Conservation (phyloP, 192 early-diverging fungal genomes). For the Coemansia sp. region DNA sequence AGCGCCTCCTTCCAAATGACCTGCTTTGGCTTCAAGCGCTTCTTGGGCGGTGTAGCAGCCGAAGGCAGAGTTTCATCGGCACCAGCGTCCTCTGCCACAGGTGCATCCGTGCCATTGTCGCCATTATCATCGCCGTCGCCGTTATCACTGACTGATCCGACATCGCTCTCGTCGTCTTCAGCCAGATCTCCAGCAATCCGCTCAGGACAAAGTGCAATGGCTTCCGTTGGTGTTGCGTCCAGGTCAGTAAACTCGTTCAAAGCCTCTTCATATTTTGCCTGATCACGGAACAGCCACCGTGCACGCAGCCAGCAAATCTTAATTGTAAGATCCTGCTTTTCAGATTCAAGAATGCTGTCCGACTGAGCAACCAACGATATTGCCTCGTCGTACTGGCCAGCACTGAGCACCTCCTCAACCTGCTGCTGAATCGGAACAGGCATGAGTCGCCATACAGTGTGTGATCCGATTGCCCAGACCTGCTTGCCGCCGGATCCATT, state of each 20-base stretch:
- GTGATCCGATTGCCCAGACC: conserved; percentile 64
- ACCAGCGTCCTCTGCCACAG: conserved; percentile 7
- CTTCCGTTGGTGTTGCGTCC: conserved; percentile 61
- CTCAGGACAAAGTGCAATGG: conserved; percentile 66
- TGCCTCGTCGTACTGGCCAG: conserved; percentile 70
- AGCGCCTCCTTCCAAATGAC: conserved; percentile 42
- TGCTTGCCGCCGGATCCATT: conserved; percentile 70
- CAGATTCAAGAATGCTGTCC: conserved; percentile 67
- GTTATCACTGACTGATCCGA: conserved; percentile 6
- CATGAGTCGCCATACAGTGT: conserved; percentile 71
- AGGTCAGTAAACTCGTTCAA: conserved; percentile 66
- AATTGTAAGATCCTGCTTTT: conserved; percentile 62
- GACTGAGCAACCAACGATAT: conserved; percentile 73
- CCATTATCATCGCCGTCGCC: conserved; percentile 12
- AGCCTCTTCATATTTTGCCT: conserved; percentile 62
- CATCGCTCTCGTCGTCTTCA: conserved; percentile 30
- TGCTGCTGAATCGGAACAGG: conserved; percentile 53
- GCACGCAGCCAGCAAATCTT: conserved; percentile 66
- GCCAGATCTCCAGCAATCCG: conserved; percentile 64
- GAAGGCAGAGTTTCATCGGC: conserved; percentile 3
- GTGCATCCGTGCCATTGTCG: conserved; percentile 1
- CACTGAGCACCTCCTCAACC: conserved; percentile 70
- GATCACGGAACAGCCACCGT: conserved; percentile 64
- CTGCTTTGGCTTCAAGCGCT: conserved; percentile 16
- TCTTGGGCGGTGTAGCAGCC: background rate